Conservation (phyloP, 352 stramenopile genomes). For the Phytophthora multivora region DNA sequence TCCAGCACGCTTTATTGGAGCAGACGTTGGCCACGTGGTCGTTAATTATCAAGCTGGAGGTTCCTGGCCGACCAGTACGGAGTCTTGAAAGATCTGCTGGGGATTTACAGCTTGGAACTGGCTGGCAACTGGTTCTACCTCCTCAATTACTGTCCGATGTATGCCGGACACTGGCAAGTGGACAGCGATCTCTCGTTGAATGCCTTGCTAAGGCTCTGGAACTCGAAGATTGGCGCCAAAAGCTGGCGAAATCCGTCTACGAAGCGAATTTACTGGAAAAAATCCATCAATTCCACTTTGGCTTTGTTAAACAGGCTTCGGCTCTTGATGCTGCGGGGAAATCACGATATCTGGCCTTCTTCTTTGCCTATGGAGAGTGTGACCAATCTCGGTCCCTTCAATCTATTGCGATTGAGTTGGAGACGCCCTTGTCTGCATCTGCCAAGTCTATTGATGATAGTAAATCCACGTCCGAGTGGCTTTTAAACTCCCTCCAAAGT, state of each 20-base stretch:
- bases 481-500: slow-evolving; percentile 13
- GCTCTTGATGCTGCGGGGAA: slow-evolving; percentile 30
- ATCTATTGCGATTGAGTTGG: slow-evolving; percentile 29
- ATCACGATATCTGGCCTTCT: slow-evolving; percentile 34
- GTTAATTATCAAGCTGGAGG: slow-evolving; percentile 44
- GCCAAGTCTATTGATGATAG: slow-evolving; percentile 7
- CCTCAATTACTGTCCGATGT: slow-evolving; percentile 37
- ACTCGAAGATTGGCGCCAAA: slow-evolving; percentile 46
- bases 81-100: slow-evolving; percentile 36
- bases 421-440: background rate
- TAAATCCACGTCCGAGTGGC: slow-evolving; percentile 43
- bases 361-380: slow-evolving; percentile 26
- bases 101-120: slow-evolving; percentile 31
- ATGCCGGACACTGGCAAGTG: slow-evolving; percentile 9
- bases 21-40: slow-evolving; percentile 53
- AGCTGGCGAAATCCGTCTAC: slow-evolving; percentile 42
- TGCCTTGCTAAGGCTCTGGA: slow-evolving; percentile 26
- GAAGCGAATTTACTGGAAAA: slow-evolving; percentile 47
- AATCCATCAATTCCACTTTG: slow-evolving; percentile 48
- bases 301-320: slow-evolving; percentile 35
- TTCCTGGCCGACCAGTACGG: slow-evolving; percentile 23
- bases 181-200: slow-evolving; percentile 13
- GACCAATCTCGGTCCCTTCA: slow-evolving; percentile 7
- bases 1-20: slow-evolving; percentile 51
- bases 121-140: slow-evolving; percentile 44